A percentile compares a stretch with the other conserved stretches of the same genome.
Conservation (phyloP, 2,329 filamentous ascomycete genomes). For the Aspergillus bombycis region DNA sequence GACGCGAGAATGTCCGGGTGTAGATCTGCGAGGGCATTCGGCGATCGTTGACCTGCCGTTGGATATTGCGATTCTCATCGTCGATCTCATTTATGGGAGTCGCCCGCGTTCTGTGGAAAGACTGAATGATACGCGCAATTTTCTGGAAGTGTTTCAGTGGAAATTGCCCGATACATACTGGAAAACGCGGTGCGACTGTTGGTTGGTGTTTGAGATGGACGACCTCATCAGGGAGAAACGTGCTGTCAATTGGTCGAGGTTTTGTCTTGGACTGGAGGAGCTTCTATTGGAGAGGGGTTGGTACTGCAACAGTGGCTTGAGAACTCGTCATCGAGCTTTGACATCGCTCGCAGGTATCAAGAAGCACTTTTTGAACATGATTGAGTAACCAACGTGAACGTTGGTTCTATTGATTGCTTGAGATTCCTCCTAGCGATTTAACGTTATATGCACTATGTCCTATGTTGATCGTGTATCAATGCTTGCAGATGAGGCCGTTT, state of each 20-base stretch:
- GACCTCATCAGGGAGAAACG: background rate
- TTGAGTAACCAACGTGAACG: background rate
- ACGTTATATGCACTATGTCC: background rate
- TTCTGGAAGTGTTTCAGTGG: slow-evolving; percentile 15
- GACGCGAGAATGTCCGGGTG: background rate
- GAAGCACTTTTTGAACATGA: background rate
- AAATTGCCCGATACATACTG: slow-evolving; percentile 11
- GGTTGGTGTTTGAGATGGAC: slow-evolving; percentile 10
- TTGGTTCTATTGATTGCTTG: too few relatives aligned
- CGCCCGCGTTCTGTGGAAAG: background rate
- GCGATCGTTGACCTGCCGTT: background rate
- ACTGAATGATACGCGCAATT: slow-evolving; percentile 5
- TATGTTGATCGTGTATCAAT: slow-evolving; percentile 18
- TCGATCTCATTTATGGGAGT: slow-evolving; percentile 6
- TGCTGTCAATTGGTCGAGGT: background rate
- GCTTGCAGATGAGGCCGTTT: slow-evolving; percentile 47
- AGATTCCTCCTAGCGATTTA: too few relatives aligned
- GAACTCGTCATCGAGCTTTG: background rate
- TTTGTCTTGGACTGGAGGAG: slow-evolving; percentile 1
- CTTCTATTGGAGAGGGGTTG: background rate
- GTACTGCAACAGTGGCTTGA: slow-evolving; percentile 7
- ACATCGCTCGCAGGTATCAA: background rate
- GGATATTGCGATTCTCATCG: slow-evolving; percentile 8
- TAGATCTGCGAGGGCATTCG: background rate
- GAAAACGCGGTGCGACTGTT: slow-evolving; percentile 1